Evolutionary conservation across 805 yeast species (phyloP).

Genomic region (Ogataea paraovalis): DNA sequence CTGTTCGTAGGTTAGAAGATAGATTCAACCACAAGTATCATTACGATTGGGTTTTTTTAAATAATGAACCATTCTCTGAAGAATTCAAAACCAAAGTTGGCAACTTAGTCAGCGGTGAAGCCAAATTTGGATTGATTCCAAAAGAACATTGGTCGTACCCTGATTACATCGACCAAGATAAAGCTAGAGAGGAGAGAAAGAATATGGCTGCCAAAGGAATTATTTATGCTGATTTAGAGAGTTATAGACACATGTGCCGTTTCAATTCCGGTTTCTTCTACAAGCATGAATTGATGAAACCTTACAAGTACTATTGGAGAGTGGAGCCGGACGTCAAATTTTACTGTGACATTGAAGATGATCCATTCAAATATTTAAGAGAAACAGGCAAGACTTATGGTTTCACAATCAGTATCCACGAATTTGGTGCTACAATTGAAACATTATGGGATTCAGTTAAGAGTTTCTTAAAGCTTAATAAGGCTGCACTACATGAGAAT

Average conservation of each 20-base stretch:
- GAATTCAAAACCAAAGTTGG: constrained; percentile 59
- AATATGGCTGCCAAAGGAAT: constrained; percentile 42
- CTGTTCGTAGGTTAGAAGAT: constrained; percentile 71
- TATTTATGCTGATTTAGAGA: constrained; percentile 38
- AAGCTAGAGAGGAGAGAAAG: constrained; percentile 61
- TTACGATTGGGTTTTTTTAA: constrained; percentile 91
- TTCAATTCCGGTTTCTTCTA: constrained; percentile 51
- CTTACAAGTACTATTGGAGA: constrained; percentile 73
- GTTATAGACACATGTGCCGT: constrained; percentile 47
- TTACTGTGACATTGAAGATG: constrained; percentile 59
- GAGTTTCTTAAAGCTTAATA: constrained; percentile 40
- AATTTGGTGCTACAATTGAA: constrained; percentile 55
- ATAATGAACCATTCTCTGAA: constrained; percentile 70
- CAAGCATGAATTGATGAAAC: constrained; percentile 50
- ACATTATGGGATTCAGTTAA: constrained; percentile 53
- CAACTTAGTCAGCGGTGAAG: constrained; percentile 57
- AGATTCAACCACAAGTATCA: constrained; percentile 71
- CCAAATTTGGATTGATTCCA: constrained; percentile 71
- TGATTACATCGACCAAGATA: constrained; percentile 66
- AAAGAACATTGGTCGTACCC: constrained; percentile 87
- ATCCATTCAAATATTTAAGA: constrained; percentile 58
- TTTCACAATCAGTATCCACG: constrained; percentile 62
- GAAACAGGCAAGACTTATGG: constrained; percentile 58
- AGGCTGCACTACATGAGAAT: constrained; percentile 38
- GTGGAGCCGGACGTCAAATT: constrained; percentile 67